Evolutionary conservation across 257 asterid genomes (phyloP).

Genomic region (Asclepias syriaca): DNA sequence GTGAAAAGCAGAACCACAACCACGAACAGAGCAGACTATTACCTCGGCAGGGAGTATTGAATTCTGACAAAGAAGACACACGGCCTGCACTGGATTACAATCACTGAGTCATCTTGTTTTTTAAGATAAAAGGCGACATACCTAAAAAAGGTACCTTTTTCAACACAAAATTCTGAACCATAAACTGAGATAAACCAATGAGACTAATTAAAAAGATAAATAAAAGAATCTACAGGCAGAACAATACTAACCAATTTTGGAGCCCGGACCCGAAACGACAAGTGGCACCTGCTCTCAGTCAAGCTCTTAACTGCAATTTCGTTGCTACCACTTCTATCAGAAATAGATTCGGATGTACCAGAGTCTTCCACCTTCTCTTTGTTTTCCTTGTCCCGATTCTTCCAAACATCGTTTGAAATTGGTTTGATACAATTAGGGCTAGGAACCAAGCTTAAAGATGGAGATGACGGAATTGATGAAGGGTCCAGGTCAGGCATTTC

Average conservation of each 20-base stretch:
- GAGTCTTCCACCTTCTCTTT: conserved; percentile 4
- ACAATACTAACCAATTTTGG: conserved; percentile 44
- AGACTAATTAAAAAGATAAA: neutral
- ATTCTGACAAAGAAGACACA: conserved; percentile 60
- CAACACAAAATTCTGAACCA: neutral
- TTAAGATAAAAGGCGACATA: neutral
- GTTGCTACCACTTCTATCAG: neutral
- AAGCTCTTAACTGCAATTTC: conserved; percentile 20
- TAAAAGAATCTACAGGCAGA: neutral
- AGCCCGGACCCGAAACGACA: conserved; percentile 57
- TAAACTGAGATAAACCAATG: neutral
- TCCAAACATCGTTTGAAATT: neutral
- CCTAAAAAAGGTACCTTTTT: neutral
- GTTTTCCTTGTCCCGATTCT: conserved; percentile 5
- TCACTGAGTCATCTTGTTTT: neutral
- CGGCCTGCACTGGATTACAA: conserved; percentile 40
- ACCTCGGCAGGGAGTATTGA: conserved; percentile 45
- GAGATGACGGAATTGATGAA: neutral
- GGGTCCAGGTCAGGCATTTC: conserved; percentile 17
- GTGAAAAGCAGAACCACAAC: conserved; percentile 65
- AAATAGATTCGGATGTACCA: neutral
- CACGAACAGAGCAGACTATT: conserved; percentile 54
- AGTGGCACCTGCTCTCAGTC: conserved; percentile 35
- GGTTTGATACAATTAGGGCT: conserved; percentile 9
- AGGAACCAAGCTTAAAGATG: conserved; percentile 10